Percentiles rank a stretch among this genome's conserved stretches.
Conservation (phyloP, 768 basidiomycete genomes). For the Suillus bovinus region DNA sequence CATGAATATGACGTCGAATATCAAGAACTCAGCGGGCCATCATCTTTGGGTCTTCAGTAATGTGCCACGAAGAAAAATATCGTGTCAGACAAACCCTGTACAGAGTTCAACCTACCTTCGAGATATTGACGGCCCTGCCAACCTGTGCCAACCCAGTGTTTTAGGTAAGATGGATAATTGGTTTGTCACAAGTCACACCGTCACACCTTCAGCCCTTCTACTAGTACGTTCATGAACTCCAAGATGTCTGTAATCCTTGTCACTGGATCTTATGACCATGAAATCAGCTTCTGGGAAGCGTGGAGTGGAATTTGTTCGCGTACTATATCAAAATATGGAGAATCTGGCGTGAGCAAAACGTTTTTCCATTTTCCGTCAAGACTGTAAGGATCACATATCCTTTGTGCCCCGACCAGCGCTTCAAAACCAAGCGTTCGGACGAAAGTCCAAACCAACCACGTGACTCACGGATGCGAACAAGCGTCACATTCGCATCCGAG, state of each 20-base stretch:
- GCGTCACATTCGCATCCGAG: too few relatives aligned
- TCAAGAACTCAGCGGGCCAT: slow-evolving; percentile 32
- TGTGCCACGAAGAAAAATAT: slow-evolving; percentile 20
- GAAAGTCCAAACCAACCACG: too few relatives aligned
- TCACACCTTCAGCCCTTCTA: slow-evolving; percentile 14
- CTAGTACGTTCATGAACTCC: slow-evolving; percentile 22
- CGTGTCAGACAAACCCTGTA: slow-evolving; percentile 6
- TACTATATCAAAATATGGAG: slow-evolving; percentile 85
- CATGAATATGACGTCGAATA: slow-evolving; percentile 5
- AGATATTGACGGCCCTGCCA: not conserved
- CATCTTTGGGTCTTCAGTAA: slow-evolving; percentile 28
- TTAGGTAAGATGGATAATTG: not conserved
- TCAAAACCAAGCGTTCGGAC: too few relatives aligned
- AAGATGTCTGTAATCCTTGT: slow-evolving; percentile 93
- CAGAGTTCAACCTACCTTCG: not conserved
- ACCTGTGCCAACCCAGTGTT: not conserved
- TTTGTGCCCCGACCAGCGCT: too few relatives aligned
- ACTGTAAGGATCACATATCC: too few relatives aligned
- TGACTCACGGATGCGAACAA: too few relatives aligned
- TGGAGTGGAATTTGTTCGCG: slow-evolving; percentile 99
- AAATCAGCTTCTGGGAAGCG: slow-evolving; percentile 99
- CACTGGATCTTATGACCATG: slow-evolving; percentile 98
- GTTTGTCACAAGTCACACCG: not conserved
- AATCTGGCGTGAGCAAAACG: slow-evolving; percentile 68
- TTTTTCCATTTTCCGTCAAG: slow-evolving; percentile 21